These are phyloP conservation scores for Cucumis hystrix DNA, from an alignment of 306 rosid genomes.

Conservation along the genomic window DNA sequence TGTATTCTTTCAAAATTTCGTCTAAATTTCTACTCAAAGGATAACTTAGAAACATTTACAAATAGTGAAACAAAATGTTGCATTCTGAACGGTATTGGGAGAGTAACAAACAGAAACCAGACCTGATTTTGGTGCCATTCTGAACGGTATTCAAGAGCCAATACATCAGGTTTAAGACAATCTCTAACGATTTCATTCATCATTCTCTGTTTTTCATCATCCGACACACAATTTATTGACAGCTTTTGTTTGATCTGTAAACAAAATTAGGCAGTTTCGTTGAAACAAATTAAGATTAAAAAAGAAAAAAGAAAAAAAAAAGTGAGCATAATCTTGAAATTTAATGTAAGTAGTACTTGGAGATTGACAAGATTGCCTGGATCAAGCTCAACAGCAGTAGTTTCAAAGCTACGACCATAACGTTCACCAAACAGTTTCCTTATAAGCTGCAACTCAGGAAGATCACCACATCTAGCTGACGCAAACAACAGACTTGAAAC, in stretches of 20 bases:
- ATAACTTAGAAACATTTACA: too few species aligned
- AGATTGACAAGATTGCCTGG: slow-evolving; percentile 67
- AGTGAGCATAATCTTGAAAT: background rate
- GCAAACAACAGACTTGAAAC: slow-evolving; percentile 76
- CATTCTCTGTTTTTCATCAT: slow-evolving; percentile 36
- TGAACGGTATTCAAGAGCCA: slow-evolving; percentile 57
- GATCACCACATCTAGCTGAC: slow-evolving; percentile 78
- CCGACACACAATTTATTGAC: slow-evolving; percentile 22
- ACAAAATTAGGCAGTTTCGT: background rate
- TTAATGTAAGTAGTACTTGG: slow-evolving; percentile 25
- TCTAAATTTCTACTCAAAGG: too few species aligned
- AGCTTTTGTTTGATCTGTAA: slow-evolving; percentile 51
- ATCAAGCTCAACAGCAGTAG: slow-evolving; percentile 39
- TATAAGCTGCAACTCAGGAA: slow-evolving; percentile 67
- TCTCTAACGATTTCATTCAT: slow-evolving; percentile 49
- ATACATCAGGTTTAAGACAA: slow-evolving; percentile 26
- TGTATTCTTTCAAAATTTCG: too few species aligned
- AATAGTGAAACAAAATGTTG: too few species aligned
- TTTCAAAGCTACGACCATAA: slow-evolving; percentile 44
- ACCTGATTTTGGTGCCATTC: slow-evolving; percentile 48
- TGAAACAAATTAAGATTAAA: background rate
- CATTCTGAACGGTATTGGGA: too few species aligned
- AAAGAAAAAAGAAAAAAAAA: too few species aligned
- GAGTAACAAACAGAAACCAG: too few species aligned
- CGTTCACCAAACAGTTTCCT: slow-evolving; percentile 61